A percentile compares a stretch with the other conserved stretches of the same genome.
Evolutionary conservation across 192 early-diverging fungal species (phyloP).

Genomic region (Coemansia sp.): DNA sequence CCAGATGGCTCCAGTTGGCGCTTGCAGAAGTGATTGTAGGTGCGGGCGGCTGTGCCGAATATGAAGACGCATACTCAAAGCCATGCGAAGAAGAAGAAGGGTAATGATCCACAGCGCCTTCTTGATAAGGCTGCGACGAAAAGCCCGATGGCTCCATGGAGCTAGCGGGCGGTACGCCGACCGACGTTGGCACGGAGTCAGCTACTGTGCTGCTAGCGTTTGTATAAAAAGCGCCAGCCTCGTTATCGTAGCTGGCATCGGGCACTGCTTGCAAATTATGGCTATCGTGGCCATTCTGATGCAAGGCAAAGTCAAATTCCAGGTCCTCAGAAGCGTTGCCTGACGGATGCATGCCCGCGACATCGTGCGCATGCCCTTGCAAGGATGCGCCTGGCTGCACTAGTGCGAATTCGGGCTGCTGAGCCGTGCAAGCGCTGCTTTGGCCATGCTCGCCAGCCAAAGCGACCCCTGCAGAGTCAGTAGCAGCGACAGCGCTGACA

Average conservation of each 20-base stretch:
- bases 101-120: background rate
- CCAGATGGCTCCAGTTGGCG: slow-evolving; percentile 17
- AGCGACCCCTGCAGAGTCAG: background rate
- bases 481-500: background rate
- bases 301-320: background rate
- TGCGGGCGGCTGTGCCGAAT: background rate
- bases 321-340: background rate
- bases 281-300: background rate
- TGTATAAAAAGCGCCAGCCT: background rate
- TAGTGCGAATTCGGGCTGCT: background rate
- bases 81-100: background rate
- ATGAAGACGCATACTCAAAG: background rate
- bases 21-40: slow-evolving; percentile 6
- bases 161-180: background rate
- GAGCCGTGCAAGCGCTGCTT: background rate
- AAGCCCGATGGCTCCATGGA: background rate
- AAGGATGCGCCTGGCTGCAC: background rate
- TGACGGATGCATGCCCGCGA: background rate
- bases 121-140: background rate
- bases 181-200: background rate
- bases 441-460: background rate
- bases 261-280: background rate
- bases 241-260: background rate
- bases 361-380: background rate
- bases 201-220: background rate